Conservation (phyloP, 23 red algal species). For the Gracilariopsis chorda region DNA sequence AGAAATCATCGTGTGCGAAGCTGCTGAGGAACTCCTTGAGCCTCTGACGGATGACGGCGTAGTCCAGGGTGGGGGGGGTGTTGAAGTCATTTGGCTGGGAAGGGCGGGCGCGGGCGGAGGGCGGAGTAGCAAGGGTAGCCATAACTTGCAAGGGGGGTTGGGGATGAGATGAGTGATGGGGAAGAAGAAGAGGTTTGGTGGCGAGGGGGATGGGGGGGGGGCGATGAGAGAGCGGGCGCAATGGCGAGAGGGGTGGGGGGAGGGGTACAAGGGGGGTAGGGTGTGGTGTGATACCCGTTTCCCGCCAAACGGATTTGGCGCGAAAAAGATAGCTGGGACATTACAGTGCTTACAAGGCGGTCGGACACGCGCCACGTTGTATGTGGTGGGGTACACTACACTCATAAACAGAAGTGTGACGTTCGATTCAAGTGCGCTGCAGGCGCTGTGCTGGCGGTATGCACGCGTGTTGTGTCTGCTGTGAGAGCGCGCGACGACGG, state of each 20-base stretch:
- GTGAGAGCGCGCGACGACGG: neutral
- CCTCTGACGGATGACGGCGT: slow-evolving; percentile 19
- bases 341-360: neutral
- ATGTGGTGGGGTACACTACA: no score
- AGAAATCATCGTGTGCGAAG: slow-evolving; percentile 57
- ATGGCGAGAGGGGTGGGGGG: no score
- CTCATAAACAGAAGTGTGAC: no score
- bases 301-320: neutral
- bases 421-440: no score
- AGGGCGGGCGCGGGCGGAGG: neutral
- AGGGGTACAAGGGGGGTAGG: no score
- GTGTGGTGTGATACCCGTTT: no score
- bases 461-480: neutral
- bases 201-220: neutral
- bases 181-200: neutral
- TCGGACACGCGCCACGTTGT: neutral
- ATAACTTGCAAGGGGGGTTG: neutral
- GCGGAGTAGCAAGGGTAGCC: neutral
- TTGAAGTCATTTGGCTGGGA: neutral
- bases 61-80: slow-evolving; percentile 30
- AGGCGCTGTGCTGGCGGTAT: neutral
- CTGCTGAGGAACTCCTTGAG: slow-evolving; percentile 50
- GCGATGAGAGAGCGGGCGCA: no score
- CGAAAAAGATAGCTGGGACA: neutral
- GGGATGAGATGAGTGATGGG: no score